These are phyloP conservation scores for Rhizopogon parksii DNA, from an alignment of 1,284 basidiomycete species.

Conservation along the genomic window DNA sequence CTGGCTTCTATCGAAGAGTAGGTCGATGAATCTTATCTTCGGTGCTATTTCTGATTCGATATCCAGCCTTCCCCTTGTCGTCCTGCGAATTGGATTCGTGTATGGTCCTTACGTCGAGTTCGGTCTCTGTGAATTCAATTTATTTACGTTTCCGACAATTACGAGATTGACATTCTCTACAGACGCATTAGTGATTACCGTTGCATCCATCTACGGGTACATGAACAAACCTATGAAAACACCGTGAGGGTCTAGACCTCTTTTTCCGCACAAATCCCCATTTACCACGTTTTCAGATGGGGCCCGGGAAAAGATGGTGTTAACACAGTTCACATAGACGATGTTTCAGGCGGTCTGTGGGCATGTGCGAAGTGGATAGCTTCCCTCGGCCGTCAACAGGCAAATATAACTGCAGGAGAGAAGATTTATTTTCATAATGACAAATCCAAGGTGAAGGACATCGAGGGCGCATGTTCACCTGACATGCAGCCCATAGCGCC, in stretches of 20 bases:
- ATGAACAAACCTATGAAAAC: conserved; percentile 85
- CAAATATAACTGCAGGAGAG: conserved; percentile 59
- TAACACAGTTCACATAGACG: conserved; percentile 74
- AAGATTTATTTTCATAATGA: conserved; percentile 61
- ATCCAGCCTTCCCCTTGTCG: conserved; percentile 70
- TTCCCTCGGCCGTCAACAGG: conserved; percentile 52
- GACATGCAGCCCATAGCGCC: conserved; percentile 60
- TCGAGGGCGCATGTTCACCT: conserved; percentile 54
- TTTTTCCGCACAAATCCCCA: conserved; percentile 5
- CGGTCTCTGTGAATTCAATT: conserved; percentile 46
- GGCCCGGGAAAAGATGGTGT: conserved; percentile 74
- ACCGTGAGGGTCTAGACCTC: conserved; percentile 41
- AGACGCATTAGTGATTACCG: conserved; percentile 58
- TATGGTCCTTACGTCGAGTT: conserved; percentile 74
- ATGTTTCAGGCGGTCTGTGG: conserved; percentile 72
- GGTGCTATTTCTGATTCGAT: conserved; percentile 5
- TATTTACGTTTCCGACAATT: conserved; percentile 8
- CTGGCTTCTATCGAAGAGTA: conserved; percentile 70
- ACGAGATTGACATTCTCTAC: conserved; percentile 8
- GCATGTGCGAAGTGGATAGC: conserved; percentile 72
- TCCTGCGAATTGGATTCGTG: conserved; percentile 63
- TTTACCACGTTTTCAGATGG: conserved; percentile 42
- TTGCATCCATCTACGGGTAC: conserved; percentile 79
- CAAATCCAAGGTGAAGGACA: conserved; percentile 55
- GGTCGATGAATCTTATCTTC: conserved; percentile 19